These are phyloP conservation scores for Moesziomyces antarcticus DNA, from an alignment of 1,284 basidiomycete genomes.

Conservation along the genomic window DNA sequence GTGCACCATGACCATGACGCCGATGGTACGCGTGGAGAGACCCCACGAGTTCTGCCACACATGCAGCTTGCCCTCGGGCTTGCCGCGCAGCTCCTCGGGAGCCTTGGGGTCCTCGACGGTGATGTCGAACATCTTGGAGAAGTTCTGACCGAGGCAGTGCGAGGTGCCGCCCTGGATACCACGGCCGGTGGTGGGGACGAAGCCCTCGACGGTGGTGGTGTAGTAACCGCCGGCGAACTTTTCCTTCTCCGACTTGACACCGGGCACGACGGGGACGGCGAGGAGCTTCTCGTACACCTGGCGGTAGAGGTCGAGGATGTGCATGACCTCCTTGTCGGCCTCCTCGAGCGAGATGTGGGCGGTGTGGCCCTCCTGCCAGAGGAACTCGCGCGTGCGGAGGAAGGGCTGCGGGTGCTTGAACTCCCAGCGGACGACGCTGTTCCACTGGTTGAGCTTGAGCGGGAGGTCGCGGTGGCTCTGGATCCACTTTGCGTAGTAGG, in stretches of 20 bases:
- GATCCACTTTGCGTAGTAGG: conserved; percentile 97
- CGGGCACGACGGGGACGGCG: conserved; percentile 95
- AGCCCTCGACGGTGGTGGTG: conserved; percentile 98
- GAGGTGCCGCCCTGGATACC: conserved; percentile 99
- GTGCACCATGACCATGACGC: conserved; percentile 99
- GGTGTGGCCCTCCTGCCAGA: conserved; percentile 99
- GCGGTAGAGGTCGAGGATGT: conserved; percentile 95
- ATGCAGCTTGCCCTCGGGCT: conserved; percentile 73
- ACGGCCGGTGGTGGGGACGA: conserved; percentile 94
- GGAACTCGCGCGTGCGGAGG: conserved; percentile 97
- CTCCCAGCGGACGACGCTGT: conserved; percentile 98
- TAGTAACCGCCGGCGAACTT: conserved; percentile 98
- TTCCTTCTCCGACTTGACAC: conserved; percentile 98
- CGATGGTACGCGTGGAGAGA: conserved; percentile 92
- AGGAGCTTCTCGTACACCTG: conserved; percentile 97
- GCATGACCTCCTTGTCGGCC: conserved; percentile 88
- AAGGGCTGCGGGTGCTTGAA: conserved; percentile 99
- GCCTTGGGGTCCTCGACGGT: conserved; percentile 81
- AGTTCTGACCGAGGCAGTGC: conserved; percentile 98
- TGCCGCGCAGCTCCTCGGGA: conserved; percentile 60
- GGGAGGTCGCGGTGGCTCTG: conserved; percentile 96
- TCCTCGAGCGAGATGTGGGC: conserved; percentile 88
- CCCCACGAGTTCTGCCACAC: conserved; percentile 99
- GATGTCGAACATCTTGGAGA: conserved; percentile 99
- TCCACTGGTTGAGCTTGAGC: conserved; percentile 98